A percentile compares a stretch with the other conserved stretches of the same genome.
Conservation (phyloP, 179 eudicot genomes). For the Beta corolliflora region DNA sequence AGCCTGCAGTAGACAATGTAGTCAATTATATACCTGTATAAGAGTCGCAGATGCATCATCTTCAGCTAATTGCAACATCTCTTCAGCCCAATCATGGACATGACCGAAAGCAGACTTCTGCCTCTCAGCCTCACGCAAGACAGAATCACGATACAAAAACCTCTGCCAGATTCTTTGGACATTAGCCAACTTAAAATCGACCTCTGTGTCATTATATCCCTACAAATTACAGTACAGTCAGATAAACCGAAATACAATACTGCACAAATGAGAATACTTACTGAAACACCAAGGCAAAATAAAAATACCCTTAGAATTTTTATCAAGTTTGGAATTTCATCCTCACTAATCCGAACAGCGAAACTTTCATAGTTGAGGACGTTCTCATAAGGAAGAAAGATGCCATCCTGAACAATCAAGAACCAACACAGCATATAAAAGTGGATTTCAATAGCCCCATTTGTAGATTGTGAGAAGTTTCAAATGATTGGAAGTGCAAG, state of each 20-base stretch:
- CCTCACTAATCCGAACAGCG: constrained; percentile 83
- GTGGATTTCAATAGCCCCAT: not conserved
- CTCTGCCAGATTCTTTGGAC: constrained; percentile 91
- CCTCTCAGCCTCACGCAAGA: constrained; percentile 85
- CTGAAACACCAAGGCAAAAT: not conserved
- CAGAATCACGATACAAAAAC: constrained; percentile 77
- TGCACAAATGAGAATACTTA: constrained; percentile 11
- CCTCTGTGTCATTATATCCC: constrained; percentile 84
- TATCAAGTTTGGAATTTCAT: constrained; percentile 79
- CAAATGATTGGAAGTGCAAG: not conserved
- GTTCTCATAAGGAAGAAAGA: constrained; percentile 90
- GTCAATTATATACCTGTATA: constrained; percentile 58
- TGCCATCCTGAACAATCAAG: constrained; percentile 66
- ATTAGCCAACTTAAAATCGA: constrained; percentile 75
- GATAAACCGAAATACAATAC: constrained; percentile 6
- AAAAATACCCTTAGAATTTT: constrained; percentile 68
- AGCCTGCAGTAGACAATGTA: not conserved
- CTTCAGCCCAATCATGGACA: constrained; percentile 68
- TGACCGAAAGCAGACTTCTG: constrained; percentile 57
- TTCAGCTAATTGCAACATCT: constrained; percentile 52
- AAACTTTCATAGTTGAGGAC: constrained; percentile 90
- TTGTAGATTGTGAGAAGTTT: not conserved
- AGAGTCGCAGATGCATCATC: constrained; percentile 84
- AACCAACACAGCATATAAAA: not conserved
- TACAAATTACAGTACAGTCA: constrained; percentile 34